phyloP scores from a whole-genome alignment of 495 filamentous ascomycete species.

The Pyrenula aspistea region DNA sequence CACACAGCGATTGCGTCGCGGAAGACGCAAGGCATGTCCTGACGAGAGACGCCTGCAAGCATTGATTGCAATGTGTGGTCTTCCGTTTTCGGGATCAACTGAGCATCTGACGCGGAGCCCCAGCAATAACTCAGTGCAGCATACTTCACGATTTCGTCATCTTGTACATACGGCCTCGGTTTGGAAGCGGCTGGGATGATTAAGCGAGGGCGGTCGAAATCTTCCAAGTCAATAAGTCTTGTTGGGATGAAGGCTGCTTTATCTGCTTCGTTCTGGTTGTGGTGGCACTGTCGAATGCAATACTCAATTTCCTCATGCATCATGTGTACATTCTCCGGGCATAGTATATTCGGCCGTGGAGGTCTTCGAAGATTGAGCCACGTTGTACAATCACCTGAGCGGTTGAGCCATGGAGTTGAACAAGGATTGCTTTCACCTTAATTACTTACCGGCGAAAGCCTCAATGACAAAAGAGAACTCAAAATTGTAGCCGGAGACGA shows the following conservation, averaged over 20 bases:
- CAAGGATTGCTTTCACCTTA: no score
- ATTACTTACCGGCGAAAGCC: not conserved
- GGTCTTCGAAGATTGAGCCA: not conserved
- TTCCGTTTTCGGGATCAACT: not conserved
- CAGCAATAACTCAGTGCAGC: constrained; percentile 3
- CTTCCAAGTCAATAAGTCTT: not conserved
- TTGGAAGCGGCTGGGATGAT: not conserved
- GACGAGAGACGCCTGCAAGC: not conserved
- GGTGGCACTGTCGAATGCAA: not conserved
- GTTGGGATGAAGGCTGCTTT: not conserved
- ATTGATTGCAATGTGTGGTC: not conserved
- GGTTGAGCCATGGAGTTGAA: no score
- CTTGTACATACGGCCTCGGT: no score
- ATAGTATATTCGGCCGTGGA: not conserved
- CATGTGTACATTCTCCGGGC: not conserved
- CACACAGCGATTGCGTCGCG: constrained; percentile 9
- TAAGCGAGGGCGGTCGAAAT: not conserved
- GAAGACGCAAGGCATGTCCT: constrained; percentile 2
- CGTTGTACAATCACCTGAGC: not conserved
- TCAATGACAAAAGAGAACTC: not conserved
- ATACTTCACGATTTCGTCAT: constrained; percentile 1
- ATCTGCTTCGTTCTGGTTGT: not conserved
- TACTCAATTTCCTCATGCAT: not conserved
- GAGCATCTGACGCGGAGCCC: not conserved
- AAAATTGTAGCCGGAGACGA: no score